phyloP scores from a whole-genome alignment of 495 filamentous ascomycete species.

The Penicillium cinerascens region DNA sequence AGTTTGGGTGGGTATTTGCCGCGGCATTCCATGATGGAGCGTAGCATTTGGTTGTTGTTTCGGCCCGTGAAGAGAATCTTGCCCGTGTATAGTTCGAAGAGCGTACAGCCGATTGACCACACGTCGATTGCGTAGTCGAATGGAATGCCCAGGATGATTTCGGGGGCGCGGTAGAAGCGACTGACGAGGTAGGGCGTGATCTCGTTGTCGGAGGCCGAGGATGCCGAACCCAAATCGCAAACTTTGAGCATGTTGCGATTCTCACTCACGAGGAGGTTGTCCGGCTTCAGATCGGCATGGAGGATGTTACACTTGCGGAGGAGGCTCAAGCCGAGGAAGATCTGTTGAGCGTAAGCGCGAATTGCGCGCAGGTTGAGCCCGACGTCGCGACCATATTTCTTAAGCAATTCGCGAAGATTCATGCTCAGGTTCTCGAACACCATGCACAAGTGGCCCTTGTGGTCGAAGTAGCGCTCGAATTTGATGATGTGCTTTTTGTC shows the following conservation, averaged over 20 bases:
- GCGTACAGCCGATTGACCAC: slow-evolving; percentile 95
- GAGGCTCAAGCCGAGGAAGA: slow-evolving; percentile 82
- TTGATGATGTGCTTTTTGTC: slow-evolving; percentile 91
- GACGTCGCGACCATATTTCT: slow-evolving; percentile 91
- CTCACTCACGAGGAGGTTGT: slow-evolving; percentile 93
- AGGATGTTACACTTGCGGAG: slow-evolving; percentile 89
- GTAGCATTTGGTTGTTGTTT: slow-evolving; percentile 97
- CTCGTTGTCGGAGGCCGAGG: slow-evolving; percentile 82
- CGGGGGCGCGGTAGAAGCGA: slow-evolving; percentile 94
- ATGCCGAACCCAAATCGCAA: slow-evolving; percentile 92
- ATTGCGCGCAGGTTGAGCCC: slow-evolving; percentile 87
- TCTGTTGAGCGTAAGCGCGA: slow-evolving; percentile 85
- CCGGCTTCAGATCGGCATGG: slow-evolving; percentile 94
- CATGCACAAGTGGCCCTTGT: slow-evolving; percentile 93
- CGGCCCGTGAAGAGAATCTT: slow-evolving; percentile 94
- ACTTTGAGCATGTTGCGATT: slow-evolving; percentile 83
- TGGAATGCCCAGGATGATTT: slow-evolving; percentile 93
- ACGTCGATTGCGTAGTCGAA: slow-evolving; percentile 94
- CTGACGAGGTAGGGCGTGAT: slow-evolving; percentile 92
- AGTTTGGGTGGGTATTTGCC: slow-evolving; percentile 88
- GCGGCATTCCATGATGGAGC: slow-evolving; percentile 91
- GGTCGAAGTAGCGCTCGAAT: slow-evolving; percentile 82
- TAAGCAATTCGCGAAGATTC: slow-evolving; percentile 91
- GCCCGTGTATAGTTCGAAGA: slow-evolving; percentile 95
- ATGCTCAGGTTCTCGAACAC: slow-evolving; percentile 93